Evolutionary conservation across 2,329 filamentous ascomycete genomes (phyloP), one percentile per base, ranked within the genome.

Genomic region (Dactylellina haptotyla): DNA sequence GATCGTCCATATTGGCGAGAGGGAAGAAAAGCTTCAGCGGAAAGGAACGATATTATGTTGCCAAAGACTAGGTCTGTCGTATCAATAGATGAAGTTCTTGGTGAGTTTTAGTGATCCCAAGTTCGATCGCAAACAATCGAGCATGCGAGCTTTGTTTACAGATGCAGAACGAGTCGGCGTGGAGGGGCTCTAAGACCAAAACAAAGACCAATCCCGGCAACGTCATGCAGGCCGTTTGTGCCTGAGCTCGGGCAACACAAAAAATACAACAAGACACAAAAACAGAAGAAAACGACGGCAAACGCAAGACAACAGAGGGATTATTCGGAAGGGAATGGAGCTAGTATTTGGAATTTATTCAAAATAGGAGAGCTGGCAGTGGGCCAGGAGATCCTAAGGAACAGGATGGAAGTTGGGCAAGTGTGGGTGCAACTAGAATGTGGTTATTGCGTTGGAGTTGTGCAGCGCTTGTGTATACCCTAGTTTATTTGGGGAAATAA

Each of bases 1-100:
- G 63, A 54, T 75, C 70, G 45, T 75, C 70, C 70, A 75, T 75
- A 14, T n/a, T 46, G 18, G 9, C 14, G 2, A 16, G 20, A 30
- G 4, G 16, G 12, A 4, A 1, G n/a, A 10, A 20, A 16, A 20
- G 26, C 12, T 25, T 6, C 10, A n/a, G 18, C 34, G 16, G 54
- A 39, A 14, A 10, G 14, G 34, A 23, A 30, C n/a, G 12, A 28
- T 20, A 53, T 4, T n/a, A 10, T 4, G 43, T 23, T 18, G 16
- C 32, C 16, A 16, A 10, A 10, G 39, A 4, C 16, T 16, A 43
- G 18, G n/a, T n/a, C 12, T 34, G 30, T 20, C 10, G 20, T 32
- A 14, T 23, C 6, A 6, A 1, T 16, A 18, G 37, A 25, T 9
- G n/a, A 25, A 25, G 2, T 8, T 14, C 8, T 20, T 30, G 25